phyloP scores from a whole-genome alignment of 139 green algal genomes.

The Limnomonas spitsbergensis region DNA sequence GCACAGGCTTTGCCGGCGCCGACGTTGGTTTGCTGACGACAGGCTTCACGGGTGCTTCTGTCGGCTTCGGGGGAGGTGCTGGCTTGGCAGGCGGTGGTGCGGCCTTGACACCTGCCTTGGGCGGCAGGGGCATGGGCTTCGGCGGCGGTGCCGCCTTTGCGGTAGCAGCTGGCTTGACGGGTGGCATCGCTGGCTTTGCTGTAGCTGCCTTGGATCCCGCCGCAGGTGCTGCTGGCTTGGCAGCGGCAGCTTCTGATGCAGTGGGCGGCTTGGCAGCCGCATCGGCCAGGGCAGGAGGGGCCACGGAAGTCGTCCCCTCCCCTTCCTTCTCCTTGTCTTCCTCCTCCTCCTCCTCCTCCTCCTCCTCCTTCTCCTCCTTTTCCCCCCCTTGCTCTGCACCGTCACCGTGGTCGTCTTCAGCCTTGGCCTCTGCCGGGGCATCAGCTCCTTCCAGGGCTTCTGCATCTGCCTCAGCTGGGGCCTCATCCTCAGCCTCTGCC shows the following conservation, averaged over 20 bases:
- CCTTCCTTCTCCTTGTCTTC: background rate
- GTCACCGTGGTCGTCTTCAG: background rate
- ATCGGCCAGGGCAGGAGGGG: background rate
- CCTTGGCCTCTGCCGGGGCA: background rate
- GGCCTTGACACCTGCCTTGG: background rate
- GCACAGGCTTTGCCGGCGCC: too few species aligned
- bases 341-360: background rate
- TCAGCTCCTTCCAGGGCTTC: background rate
- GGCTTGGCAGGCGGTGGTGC: background rate
- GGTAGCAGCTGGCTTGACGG: background rate
- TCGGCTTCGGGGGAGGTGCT: background rate
- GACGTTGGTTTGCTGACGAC: too few species aligned
- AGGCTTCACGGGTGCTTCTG: background rate
- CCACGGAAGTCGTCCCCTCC: background rate
- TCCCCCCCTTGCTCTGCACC: background rate
- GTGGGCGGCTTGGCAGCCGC: background rate
- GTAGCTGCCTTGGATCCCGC: background rate
- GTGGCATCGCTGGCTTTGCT: background rate
- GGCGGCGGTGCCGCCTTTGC: background rate
- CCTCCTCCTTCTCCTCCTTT: conserved; percentile 7
- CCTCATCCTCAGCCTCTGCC: background rate
- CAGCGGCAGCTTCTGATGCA: background rate
- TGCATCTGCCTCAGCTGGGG: background rate
- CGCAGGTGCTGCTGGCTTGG: background rate
- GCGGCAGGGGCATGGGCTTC: background rate